Base-by-base conservation (phyloP, 257 asterid genomes). In the Plantago elongata region DNA sequence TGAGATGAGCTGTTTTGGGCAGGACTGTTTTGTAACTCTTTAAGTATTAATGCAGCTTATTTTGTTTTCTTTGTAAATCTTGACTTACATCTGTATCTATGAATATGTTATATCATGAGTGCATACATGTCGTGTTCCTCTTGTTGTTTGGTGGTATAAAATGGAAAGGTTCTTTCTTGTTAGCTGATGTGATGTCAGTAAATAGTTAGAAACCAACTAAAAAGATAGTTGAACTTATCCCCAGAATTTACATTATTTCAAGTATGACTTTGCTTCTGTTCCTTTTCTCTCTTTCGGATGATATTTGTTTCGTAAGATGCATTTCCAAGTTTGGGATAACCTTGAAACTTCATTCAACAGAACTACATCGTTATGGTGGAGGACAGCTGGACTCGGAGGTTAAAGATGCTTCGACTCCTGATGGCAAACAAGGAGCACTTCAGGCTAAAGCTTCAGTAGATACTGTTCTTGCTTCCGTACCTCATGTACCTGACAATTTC, bases 331-430 rank as follows among this genome's bases (percentile, higher is more conserved):
- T 61, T 47, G 45, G 51, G 9, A 30, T 54, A 49, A 52, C 62
- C 46, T 68, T 13, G 14, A 60, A 45, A 45, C 61, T 13, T 65
- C 15, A 6, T 65, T 18, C 29, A 45, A 64, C 77, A 78, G 82
- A 81, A 51, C 70, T 78, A 48, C 67, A 75, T 70, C 78, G 74
- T 5, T 78, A 38, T 51, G 79, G 78, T 12, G 83, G 79, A 14
- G 83, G 81, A 9, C 59, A 64, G 56, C 42, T 57, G 1, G 89
- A 86, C 46, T 50, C 80, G 0, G 97, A 87, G 30, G 67, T 50
- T 22, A 79, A 69, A 65, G 89, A 76, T 67, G 69, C 77, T 45
- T 49, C 72, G 5, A 77, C 83, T 57, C 74, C 83, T 0, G 84
- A 82, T 44, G 55, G 56, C 58, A 82, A 78, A 51, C 85, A 72